A percentile compares a stretch with the other conserved stretches of the same genome.
These are phyloP conservation scores for Hymenoscyphus repandus DNA, from an alignment of 2,329 filamentous ascomycete species.

Conservation along the genomic window DNA sequence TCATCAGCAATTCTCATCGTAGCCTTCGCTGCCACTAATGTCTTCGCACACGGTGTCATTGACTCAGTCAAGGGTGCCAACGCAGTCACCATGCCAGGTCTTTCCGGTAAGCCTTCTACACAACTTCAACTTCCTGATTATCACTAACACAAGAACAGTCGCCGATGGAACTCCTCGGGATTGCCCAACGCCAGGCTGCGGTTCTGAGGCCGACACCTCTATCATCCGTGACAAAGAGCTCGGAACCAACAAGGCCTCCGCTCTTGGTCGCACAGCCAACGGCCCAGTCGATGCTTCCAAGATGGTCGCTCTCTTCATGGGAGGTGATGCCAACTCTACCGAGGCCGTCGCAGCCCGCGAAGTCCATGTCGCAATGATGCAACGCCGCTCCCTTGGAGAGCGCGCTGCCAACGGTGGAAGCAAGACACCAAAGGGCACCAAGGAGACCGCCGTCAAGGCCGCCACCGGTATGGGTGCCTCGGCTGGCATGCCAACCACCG, in stretches of 20 bases:
- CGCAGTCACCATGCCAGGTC: conserved; percentile 55
- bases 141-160: conserved; percentile 36
- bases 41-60: conserved; percentile 52
- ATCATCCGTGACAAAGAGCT: conserved; percentile 62
- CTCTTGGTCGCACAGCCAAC: conserved; percentile 59
- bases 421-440: conserved; percentile 41
- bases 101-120: conserved; percentile 40
- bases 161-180: conserved; percentile 63
- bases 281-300: conserved; percentile 52
- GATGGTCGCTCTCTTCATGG: conserved; percentile 59
- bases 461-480: conserved; percentile 49
- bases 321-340: conserved; percentile 34
- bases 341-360: conserved; percentile 55
- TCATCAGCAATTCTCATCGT: conserved; percentile 38
- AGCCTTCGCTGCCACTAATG: conserved; percentile 37
- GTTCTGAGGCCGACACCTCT: conserved; percentile 64
- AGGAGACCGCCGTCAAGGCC: conserved; percentile 49
- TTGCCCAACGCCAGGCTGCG: conserved; percentile 55
- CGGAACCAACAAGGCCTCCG: conserved; percentile 45
- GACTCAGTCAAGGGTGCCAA: conserved; percentile 52
- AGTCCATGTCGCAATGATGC: conserved; percentile 56
- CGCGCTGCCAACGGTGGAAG: conserved; percentile 36
- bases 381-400: conserved; percentile 28
- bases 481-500: conserved; percentile 51
- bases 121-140: neutral